A percentile compares a stretch with the other conserved stretches of the same genome.
Conservation (phyloP, 164 flowering plant species). For the Umbilicus rupestris region DNA sequence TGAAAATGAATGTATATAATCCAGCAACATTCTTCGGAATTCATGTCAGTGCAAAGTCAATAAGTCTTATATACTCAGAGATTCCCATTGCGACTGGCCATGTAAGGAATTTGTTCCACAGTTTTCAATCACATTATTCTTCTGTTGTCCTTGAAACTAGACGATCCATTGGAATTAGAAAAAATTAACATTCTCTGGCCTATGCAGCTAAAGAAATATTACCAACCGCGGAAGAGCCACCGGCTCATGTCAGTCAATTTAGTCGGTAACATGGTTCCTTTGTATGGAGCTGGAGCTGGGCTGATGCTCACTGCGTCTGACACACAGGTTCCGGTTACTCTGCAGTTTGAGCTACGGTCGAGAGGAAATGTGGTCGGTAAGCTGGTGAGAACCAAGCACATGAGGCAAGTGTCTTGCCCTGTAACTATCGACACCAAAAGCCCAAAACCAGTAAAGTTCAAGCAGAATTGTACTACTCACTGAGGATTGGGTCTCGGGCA, state of each 20-base stretch:
- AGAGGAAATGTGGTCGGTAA: slow-evolving; percentile 83
- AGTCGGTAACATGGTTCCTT: slow-evolving; percentile 66
- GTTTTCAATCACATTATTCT: not conserved
- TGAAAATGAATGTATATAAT: slow-evolving; percentile 63
- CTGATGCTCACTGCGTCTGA: slow-evolving; percentile 27
- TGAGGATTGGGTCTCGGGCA: slow-evolving; percentile 13
- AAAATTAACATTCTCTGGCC: not conserved
- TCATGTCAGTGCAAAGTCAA: slow-evolving; percentile 66
- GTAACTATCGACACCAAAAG: slow-evolving; percentile 33
- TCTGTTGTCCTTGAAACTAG: not conserved
- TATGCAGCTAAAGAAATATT: slow-evolving; percentile 86
- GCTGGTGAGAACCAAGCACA: slow-evolving; percentile 55
- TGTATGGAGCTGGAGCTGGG: slow-evolving; percentile 82
- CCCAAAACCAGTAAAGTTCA: slow-evolving; percentile 54
- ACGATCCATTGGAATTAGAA: not conserved
- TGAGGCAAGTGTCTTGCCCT: slow-evolving; percentile 35
- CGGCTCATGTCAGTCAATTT: slow-evolving; percentile 38
- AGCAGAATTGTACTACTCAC: slow-evolving; percentile 34
- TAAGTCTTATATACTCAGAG: slow-evolving; percentile 62
- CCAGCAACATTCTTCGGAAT: slow-evolving; percentile 91
- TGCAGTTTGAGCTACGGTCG: slow-evolving; percentile 52
- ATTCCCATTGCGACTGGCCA: slow-evolving; percentile 75
- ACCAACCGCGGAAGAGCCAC: slow-evolving; percentile 78
- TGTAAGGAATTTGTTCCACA: slow-evolving; percentile 24
- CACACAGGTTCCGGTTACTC: slow-evolving; percentile 43